Conservation (phyloP, 108 stramenopile genomes). For the Discostella stelligeroides region DNA sequence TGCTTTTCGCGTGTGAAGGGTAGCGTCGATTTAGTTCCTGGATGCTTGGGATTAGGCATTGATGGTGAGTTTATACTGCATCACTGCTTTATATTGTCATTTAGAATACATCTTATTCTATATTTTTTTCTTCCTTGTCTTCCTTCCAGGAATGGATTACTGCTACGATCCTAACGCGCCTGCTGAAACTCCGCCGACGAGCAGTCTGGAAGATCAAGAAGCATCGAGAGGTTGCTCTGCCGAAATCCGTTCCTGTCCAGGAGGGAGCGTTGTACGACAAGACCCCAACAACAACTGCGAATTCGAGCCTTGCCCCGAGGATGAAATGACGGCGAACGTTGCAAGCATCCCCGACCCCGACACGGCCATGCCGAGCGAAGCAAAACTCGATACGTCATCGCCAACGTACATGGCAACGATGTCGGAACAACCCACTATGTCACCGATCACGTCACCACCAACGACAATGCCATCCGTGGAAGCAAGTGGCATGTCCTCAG, state of each 20-base stretch:
- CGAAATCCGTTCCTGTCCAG: conserved; percentile 32
- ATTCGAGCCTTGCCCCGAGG: conserved; percentile 37
- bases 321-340: background rate
- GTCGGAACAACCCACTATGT: background rate
- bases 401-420: background rate
- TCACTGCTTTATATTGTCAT: background rate
- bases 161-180: conserved; percentile 41
- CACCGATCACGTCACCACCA: conserved; percentile 13
- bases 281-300: conserved; percentile 46
- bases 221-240: conserved; percentile 29
- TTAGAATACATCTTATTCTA: conserved; percentile 4
- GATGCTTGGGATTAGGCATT: conserved; percentile 31
- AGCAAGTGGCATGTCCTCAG: conserved; percentile 5
- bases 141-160: conserved; percentile 40
- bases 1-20: conserved; percentile 36
- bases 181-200: conserved; percentile 5
- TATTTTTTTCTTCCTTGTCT: background rate
- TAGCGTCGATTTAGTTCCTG: conserved; percentile 33
- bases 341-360: background rate
- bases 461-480: background rate
- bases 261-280: conserved; percentile 28
- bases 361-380: too few species aligned
- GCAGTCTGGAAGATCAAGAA: background rate
- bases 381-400: background rate
- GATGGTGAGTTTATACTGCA: conserved; percentile 10